These are phyloP conservation scores for Casuarina cunninghamiana DNA, from an alignment of 306 rosid species.

Conservation along the genomic window DNA sequence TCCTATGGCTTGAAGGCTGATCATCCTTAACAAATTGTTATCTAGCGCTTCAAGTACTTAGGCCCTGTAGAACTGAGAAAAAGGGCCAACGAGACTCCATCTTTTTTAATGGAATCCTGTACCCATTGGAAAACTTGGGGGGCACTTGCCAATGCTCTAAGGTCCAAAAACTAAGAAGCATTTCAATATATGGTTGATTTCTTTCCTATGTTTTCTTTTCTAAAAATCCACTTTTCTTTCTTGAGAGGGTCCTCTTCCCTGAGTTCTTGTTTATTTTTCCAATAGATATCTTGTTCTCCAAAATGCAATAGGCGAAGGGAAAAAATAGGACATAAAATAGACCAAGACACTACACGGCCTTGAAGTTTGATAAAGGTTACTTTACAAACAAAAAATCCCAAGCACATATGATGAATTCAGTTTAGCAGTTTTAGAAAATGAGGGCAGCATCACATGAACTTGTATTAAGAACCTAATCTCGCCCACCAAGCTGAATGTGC, in stretches of 20 bases:
- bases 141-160: neutral
- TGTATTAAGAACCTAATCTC: no score
- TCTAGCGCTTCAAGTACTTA: neutral
- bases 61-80: neutral
- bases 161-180: neutral
- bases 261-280: neutral
- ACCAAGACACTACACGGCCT: neutral
- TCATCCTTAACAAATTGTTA: neutral
- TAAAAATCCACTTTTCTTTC: neutral
- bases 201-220: neutral
- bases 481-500: no score
- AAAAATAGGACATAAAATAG: neutral
- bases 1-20: neutral
- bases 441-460: no score
- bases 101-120: neutral
- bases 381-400: no score
- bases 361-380: no score
- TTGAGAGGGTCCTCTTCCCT: neutral
- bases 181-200: no score
- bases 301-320: constrained; percentile 7
- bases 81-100: neutral
- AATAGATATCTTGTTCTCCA: neutral
- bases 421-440: no score
- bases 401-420: no score
- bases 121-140: neutral